Evolutionary conservation across 2,329 filamentous ascomycete genomes (phyloP).

Genomic region (Raffaelea deltoideospora): DNA sequence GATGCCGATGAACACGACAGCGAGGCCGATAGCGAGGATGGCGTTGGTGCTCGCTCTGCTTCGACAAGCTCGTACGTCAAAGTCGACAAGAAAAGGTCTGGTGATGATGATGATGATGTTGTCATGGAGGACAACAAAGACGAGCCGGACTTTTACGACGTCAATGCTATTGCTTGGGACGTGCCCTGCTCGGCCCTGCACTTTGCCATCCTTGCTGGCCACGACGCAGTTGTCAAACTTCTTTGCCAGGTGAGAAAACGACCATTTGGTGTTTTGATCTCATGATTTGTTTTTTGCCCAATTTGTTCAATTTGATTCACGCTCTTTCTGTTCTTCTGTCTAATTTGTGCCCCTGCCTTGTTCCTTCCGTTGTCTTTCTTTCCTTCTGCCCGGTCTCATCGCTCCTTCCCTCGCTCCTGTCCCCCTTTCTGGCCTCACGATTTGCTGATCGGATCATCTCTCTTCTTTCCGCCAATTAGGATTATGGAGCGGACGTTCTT

Average conservation of each 20-base stretch:
- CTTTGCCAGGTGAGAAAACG: slow-evolving; percentile 49
- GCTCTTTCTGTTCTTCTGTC: background rate
- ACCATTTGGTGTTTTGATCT: no score
- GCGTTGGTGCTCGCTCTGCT: no score
- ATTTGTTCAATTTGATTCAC: slow-evolving; percentile 1
- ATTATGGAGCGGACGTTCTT: slow-evolving; percentile 64
- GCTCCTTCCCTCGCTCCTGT: no score
- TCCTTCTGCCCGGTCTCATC: no score
- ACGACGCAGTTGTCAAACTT: slow-evolving; percentile 50
- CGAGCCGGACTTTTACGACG: slow-evolving; percentile 66
- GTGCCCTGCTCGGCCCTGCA: slow-evolving; percentile 59
- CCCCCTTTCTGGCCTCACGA: no score
- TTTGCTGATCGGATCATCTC: no score
- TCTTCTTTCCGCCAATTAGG: slow-evolving; percentile 9
- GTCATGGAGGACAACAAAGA: slow-evolving; percentile 42
- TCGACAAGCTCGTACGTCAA: slow-evolving; percentile 57
- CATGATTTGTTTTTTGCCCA: no score
- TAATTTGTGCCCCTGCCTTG: background rate
- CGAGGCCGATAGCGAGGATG: no score
- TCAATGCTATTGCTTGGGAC: slow-evolving; percentile 72
- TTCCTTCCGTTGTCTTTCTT: background rate
- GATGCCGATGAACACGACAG: slow-evolving; percentile 31
- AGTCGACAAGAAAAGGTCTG: slow-evolving; percentile 25
- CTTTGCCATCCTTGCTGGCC: slow-evolving; percentile 60
- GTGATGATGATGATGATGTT: slow-evolving; percentile 19